These are phyloP conservation scores for Madurella mycetomatis DNA, from an alignment of 2,329 filamentous ascomycete species.

Conservation along the genomic window DNA sequence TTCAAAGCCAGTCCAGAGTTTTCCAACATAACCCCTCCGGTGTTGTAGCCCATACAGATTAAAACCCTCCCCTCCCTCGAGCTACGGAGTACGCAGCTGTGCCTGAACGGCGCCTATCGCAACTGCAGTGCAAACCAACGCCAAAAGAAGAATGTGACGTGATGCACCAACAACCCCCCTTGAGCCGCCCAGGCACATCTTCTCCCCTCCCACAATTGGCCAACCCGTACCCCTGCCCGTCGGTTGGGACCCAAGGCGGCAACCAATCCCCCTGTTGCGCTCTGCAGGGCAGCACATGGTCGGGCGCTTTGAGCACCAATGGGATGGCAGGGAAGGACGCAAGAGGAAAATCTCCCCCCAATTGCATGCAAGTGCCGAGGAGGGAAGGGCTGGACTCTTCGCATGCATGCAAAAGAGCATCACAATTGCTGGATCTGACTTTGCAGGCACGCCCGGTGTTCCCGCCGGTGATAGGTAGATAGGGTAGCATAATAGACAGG, in stretches of 20 bases:
- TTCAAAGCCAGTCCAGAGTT: too few species aligned
- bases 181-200: not conserved
- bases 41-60: not conserved
- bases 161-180: not conserved
- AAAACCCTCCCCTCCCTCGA: not conserved
- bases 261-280: not conserved
- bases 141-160: not conserved
- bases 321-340: not conserved
- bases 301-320: not conserved
- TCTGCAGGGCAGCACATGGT: not conserved
- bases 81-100: too few species aligned
- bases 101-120: constrained; percentile 2
- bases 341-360: not conserved
- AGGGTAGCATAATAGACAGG: not conserved
- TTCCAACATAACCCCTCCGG: too few species aligned
- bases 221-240: not conserved
- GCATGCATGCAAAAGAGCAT: not conserved
- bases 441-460: not conserved
- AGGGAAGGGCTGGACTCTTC: not conserved
- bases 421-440: not conserved
- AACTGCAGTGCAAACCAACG: not conserved
- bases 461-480: not conserved
- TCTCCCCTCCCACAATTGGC: not conserved
- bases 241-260: not conserved
- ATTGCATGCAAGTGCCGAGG: not conserved